Percentiles rank a stretch among this genome's conserved stretches.
Conservation (phyloP, 2,329 filamentous ascomycete genomes). For the Penicillium sp. region DNA sequence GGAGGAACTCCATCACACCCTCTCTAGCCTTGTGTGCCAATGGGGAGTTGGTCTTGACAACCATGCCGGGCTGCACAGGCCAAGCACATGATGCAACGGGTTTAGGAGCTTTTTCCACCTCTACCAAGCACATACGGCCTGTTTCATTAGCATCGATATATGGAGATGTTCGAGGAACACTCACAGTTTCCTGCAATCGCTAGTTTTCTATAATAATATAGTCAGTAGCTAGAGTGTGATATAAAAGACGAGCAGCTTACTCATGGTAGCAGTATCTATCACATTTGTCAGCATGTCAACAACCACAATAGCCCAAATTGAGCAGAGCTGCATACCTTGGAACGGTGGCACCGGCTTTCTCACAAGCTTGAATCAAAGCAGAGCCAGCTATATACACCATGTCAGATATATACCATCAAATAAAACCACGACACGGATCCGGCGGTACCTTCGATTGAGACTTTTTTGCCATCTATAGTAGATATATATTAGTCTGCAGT, state of each 20-base stretch:
- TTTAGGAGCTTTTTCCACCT: slow-evolving; percentile 94
- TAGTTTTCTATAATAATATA: slow-evolving; percentile 64
- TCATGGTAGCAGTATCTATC: slow-evolving; percentile 98
- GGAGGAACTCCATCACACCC: slow-evolving; percentile 97
- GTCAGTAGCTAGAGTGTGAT: slow-evolving; percentile 22
- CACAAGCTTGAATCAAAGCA: slow-evolving; percentile 96
- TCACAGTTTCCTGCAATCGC: slow-evolving; percentile 97
- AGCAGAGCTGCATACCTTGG: slow-evolving; percentile 66
- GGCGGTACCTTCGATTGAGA: slow-evolving; percentile 84
- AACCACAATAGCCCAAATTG: neutral
- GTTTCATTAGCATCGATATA: slow-evolving; percentile 6
- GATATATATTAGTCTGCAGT: slow-evolving; percentile 2
- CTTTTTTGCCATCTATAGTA: slow-evolving; percentile 84
- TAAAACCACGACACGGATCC: neutral
- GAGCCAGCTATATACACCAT: slow-evolving; percentile 63
- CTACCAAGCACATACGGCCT: slow-evolving; percentile 94
- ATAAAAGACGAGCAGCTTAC: slow-evolving; percentile 50
- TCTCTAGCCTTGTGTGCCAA: slow-evolving; percentile 96
- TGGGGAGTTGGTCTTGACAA: slow-evolving; percentile 96
- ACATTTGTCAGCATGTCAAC: slow-evolving; percentile 1
- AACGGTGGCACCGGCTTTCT: slow-evolving; percentile 88
- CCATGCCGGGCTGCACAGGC: slow-evolving; percentile 98
- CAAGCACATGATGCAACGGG: slow-evolving; percentile 97
- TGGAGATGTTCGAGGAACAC: slow-evolving; percentile 12
- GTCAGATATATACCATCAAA: slow-evolving; percentile 3